Base-by-base conservation (phyloP, 257 asterid genomes). In the Apocynum venetum region DNA sequence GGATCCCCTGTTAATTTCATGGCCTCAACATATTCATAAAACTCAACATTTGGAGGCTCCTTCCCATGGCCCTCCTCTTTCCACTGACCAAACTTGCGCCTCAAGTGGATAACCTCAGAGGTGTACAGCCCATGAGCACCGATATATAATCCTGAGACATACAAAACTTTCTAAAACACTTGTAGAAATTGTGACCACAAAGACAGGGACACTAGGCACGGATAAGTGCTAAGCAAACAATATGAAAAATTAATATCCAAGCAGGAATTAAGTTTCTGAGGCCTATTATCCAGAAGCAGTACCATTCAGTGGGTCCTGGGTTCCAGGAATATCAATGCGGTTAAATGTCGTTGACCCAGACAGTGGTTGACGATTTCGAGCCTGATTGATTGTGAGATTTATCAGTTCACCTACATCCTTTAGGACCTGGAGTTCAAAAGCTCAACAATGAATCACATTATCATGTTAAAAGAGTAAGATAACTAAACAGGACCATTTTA, bases 21-120 rank as follows among this genome's bases (percentile, higher is more conserved):
- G 81, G 98, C 99, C 86, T 96, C 99, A 72, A 96, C 98, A 75
- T 91, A 96, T 83, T 96, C 99, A 69, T 91, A 93, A 80, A 93
- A 96, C 84, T 93, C 93, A 71, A 93, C 71, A 81, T 87, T 86
- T 56, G 91, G 84, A 48, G 92, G 86, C 80, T 88, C 91, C 81
- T 85, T 89, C 70, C 82, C 64, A 81, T 64, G 83, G 67, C 85
- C 92, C 72, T 91, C 98, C 74, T 91, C 99, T 82, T 90, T 91
- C 99, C 99, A 93, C 82, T 90, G 98, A 78, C 99, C 99, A 88
- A 86, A 90, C 87, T 86, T 87, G 80, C 91, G 97, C 86, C 87
- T 91, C 87, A 96, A 79, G 76, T 88, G 97, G 80, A 96, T 90
- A 60, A 96, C 96, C 83, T 96, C 97, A 75, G 99, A 91, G 72